Evolutionary conservation across 2,329 filamentous ascomycete genomes (phyloP), one percentile per base, ranked within the genome.

Genomic region (Cordyceps fumosorosea): DNA sequence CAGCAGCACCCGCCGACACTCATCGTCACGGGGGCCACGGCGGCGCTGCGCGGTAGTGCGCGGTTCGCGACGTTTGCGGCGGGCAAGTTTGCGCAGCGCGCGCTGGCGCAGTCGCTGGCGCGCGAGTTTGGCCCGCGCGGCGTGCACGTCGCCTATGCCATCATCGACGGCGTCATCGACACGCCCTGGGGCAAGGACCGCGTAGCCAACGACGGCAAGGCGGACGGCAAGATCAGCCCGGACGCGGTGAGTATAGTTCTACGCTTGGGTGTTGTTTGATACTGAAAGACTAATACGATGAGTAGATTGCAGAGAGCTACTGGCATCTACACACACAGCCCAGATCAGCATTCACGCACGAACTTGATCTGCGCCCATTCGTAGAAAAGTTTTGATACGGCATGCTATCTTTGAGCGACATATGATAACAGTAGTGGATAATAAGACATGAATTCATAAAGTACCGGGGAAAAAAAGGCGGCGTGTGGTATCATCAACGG

Each of bases 1-100:
- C 3, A 29, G 29, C 29, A 29, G 1, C 75, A 91, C 69, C 90
- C 91, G 5, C 91, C 91, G 0, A 88, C 89, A 0, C 78, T 96
- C 22, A 88, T 96, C 69, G 89, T 96, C 74, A 96, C 92, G 0
- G 92, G 92, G 37, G 91, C 92, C 0, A 96, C 92, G 0, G 92
- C 91, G 0, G 90, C 88, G 0, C 67, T 93, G 20, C 89, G 87
- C 68, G 89, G 89, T 4, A 88, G 85, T 12, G 86, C 90, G 0
- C 77, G 79, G 14, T 89, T 91, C 73, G 78, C 85, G 1, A 77
- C 83, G 8, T 96, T 96, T 70, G 88, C 91, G 0, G 84, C 86
- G 2, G 89, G 88, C 32, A 96, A 96, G 72, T 96, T 91, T 72
- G 91, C 90, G 4, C 77, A 89, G 67, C 81, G 92, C 37, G 90